Evolutionary conservation across 345 rosid species (phyloP).

Genomic region (Angophora floribunda): DNA sequence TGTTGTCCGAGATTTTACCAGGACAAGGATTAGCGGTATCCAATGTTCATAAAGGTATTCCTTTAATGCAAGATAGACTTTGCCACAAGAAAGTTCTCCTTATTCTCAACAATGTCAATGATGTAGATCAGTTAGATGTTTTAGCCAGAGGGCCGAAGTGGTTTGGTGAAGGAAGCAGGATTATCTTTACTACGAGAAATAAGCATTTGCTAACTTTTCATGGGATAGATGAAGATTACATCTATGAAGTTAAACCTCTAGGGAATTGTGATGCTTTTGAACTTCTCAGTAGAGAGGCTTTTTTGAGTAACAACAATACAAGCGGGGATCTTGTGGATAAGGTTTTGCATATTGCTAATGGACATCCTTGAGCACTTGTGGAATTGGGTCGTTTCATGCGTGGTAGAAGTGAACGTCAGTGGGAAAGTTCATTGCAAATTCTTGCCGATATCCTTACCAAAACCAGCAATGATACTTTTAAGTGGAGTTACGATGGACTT

Average conservation of each 20-base stretch:
- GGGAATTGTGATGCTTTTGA: fast-evolving
- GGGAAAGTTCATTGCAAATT: fast-evolving
- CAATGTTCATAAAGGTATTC: too few species aligned
- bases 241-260: background rate
- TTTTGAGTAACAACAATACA: fast-evolving
- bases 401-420: fast-evolving
- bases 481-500: too few species aligned
- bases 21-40: too few species aligned
- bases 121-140: too few species aligned
- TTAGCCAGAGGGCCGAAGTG: background rate
- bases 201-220: background rate
- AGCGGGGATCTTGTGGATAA: too few species aligned
- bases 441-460: fast-evolving
- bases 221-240: background rate
- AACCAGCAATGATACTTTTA: too few species aligned
- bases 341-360: background rate
- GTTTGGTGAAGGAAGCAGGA: background rate
- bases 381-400: background rate
- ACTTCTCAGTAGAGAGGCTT: fast-evolving
- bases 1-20: too few species aligned
- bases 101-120: too few species aligned
- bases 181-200: fast-evolving
- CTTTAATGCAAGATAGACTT: too few species aligned
- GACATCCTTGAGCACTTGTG: background rate
- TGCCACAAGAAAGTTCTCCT: too few species aligned